Conservation (phyloP, 2,329 filamentous ascomycete species). For the Colletotrichum musicola region DNA sequence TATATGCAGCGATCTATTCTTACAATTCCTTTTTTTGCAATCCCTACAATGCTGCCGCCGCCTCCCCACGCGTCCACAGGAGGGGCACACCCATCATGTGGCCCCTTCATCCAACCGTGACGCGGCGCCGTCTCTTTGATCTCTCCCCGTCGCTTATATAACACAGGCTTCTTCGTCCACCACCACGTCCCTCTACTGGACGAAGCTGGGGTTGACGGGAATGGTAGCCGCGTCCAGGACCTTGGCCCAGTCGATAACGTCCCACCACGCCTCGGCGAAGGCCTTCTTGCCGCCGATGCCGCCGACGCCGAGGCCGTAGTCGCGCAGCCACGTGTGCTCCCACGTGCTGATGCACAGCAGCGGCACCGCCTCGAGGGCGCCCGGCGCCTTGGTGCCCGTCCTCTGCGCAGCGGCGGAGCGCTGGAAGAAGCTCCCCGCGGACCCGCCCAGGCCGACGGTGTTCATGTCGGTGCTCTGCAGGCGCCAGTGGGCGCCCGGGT, state of each 20-base stretch:
- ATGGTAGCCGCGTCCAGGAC: slow-evolving; percentile 63
- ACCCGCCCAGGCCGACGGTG: slow-evolving; percentile 61
- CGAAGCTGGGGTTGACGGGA: slow-evolving; percentile 23
- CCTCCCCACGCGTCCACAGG: background rate
- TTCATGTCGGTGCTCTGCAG: slow-evolving; percentile 78
- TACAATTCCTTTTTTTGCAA: slow-evolving; percentile 36
- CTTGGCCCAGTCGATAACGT: slow-evolving; percentile 84
- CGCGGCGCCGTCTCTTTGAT: background rate
- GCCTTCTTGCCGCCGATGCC: slow-evolving; percentile 79
- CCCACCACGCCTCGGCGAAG: slow-evolving; percentile 89
- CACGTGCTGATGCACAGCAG: slow-evolving; percentile 95
- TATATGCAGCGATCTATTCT: slow-evolving; percentile 38
- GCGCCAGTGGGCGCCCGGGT: slow-evolving; percentile 86
- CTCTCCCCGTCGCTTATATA: background rate
- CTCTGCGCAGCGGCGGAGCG: slow-evolving; percentile 47
- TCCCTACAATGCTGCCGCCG: slow-evolving; percentile 21
- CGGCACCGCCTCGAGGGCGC: slow-evolving; percentile 77
- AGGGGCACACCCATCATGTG: background rate
- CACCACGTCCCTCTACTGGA: slow-evolving; percentile 4
- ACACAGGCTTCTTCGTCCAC: background rate
- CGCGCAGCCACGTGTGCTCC: slow-evolving; percentile 92
- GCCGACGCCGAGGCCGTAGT: slow-evolving; percentile 73
- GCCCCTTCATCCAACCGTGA: background rate
- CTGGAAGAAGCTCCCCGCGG: slow-evolving; percentile 55
- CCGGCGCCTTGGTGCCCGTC: slow-evolving; percentile 64